Conservation (phyloP, 1,284 basidiomycete genomes). For the Sanghuangporus baumii region DNA sequence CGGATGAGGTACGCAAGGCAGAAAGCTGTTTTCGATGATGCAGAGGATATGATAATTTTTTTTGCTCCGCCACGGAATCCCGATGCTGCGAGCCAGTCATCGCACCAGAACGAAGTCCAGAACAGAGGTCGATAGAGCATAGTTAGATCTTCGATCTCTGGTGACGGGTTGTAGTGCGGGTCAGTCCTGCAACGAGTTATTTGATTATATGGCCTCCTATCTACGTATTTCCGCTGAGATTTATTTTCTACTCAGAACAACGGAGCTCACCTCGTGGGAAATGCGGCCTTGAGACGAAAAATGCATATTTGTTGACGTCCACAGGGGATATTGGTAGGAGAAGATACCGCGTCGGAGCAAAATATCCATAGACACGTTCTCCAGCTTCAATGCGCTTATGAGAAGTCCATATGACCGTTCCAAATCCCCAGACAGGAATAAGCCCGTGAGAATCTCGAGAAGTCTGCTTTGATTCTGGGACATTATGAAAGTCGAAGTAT, state of each 20-base stretch:
- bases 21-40: constrained; percentile 63
- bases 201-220: constrained; percentile 61
- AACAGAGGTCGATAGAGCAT: constrained; percentile 65
- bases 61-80: constrained; percentile 40
- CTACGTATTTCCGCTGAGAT: constrained; percentile 27
- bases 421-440: constrained; percentile 65
- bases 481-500: constrained; percentile 58
- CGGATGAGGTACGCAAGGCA: constrained; percentile 52
- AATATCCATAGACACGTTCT: constrained; percentile 59
- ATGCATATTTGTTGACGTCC: constrained; percentile 45
- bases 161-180: constrained; percentile 42
- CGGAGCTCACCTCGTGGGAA: constrained; percentile 43
- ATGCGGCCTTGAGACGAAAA: constrained; percentile 51
- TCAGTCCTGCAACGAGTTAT: constrained; percentile 51
- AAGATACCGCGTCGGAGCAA: constrained; percentile 52
- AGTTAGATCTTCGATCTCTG: constrained; percentile 46
- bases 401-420: constrained; percentile 42
- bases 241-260: not conserved
- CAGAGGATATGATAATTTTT: constrained; percentile 51
- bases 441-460: constrained; percentile 49
- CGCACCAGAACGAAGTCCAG: constrained; percentile 67
- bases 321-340: constrained; percentile 42
- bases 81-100: constrained; percentile 53
- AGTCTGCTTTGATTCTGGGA: constrained; percentile 32
- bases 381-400: constrained; percentile 41